Evolutionary conservation across 768 basidiomycete genomes (phyloP).

Genomic region (Kwoniella shandongensis): DNA sequence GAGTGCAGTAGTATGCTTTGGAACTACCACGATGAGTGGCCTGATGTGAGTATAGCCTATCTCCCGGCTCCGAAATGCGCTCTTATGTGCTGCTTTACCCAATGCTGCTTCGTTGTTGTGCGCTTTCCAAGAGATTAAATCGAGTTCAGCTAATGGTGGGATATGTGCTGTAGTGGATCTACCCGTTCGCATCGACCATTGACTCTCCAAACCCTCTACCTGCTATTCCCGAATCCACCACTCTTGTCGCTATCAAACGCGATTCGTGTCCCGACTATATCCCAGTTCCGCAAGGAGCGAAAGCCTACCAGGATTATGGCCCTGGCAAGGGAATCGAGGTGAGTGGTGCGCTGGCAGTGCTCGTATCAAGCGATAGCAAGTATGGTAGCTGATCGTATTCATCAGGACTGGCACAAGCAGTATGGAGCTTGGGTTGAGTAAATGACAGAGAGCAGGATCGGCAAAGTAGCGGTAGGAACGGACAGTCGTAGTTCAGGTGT

Average conservation of each 20-base stretch:
- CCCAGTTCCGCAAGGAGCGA: constrained; percentile 43
- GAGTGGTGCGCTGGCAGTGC: constrained; percentile 7
- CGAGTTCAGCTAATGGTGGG: not conserved
- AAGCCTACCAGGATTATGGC: constrained; percentile 39
- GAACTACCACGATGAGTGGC: constrained; percentile 50
- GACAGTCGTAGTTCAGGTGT: too few species aligned
- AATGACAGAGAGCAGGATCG: too few species aligned
- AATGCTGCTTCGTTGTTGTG: too few species aligned
- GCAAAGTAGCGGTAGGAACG: too few species aligned
- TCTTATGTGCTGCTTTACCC: too few species aligned
- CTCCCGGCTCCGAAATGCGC: not conserved
- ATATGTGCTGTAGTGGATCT: constrained; percentile 45
- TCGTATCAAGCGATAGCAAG: not conserved
- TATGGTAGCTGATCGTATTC: not conserved
- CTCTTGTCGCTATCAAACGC: constrained; percentile 41
- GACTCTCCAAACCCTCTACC: constrained; percentile 50
- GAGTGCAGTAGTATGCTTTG: constrained; percentile 52
- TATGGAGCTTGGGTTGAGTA: constrained; percentile 50
- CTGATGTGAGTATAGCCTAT: constrained; percentile 40
- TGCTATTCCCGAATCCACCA: constrained; percentile 30
- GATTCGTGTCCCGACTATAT: constrained; percentile 41
- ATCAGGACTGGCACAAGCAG: constrained; percentile 49
- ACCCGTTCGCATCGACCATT: constrained; percentile 51
- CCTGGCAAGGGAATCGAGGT: constrained; percentile 52
- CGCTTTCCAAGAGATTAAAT: not conserved